Evolutionary conservation across 2,329 filamentous ascomycete species (phyloP).

Genomic region (Pyrenochaeta sp.): DNA sequence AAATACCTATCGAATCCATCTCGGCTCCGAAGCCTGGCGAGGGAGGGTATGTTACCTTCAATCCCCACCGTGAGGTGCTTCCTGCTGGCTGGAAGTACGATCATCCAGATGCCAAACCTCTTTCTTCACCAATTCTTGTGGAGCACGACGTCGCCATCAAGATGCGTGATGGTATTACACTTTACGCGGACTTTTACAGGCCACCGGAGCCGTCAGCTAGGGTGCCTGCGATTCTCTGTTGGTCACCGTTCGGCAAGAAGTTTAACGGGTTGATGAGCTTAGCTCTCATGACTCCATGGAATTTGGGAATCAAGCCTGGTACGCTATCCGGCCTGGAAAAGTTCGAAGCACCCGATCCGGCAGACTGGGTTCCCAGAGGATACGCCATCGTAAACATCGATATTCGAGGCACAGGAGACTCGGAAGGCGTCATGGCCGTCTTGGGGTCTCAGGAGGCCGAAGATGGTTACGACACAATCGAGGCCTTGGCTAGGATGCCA

Average conservation of each 20-base stretch:
- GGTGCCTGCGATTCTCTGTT: slow-evolving; percentile 52
- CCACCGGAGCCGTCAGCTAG: slow-evolving; percentile 30
- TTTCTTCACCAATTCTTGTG: too few relatives aligned
- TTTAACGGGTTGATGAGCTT: too few relatives aligned
- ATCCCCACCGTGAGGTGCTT: too few relatives aligned
- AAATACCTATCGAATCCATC: too few relatives aligned
- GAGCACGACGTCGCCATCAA: slow-evolving; percentile 2
- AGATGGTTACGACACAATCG: slow-evolving; percentile 7
- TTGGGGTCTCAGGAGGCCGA: slow-evolving; percentile 2
- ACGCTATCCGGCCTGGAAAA: slow-evolving; percentile 36
- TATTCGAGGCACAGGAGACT: slow-evolving; percentile 29
- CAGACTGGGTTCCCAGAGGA: slow-evolving; percentile 34
- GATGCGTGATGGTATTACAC: slow-evolving; percentile 2
- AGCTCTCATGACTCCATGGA: slow-evolving; percentile 15
- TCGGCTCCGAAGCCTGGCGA: too few relatives aligned
- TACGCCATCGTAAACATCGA: slow-evolving; percentile 43
- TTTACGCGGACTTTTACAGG: slow-evolving; percentile 5
- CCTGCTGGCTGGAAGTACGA: too few relatives aligned
- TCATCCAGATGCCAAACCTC: too few relatives aligned
- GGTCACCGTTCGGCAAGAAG: slow-evolving; percentile 54
- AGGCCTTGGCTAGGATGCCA: slow-evolving; percentile 42
- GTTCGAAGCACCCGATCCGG: slow-evolving; percentile 52
- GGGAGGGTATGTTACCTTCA: too few relatives aligned
- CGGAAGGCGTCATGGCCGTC: slow-evolving; percentile 31
- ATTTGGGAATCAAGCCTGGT: background rate